Percentiles rank a stretch among this genome's conserved stretches.
Evolutionary conservation across 306 rosid species (phyloP).

Genomic region (Cicer yamashitae): DNA sequence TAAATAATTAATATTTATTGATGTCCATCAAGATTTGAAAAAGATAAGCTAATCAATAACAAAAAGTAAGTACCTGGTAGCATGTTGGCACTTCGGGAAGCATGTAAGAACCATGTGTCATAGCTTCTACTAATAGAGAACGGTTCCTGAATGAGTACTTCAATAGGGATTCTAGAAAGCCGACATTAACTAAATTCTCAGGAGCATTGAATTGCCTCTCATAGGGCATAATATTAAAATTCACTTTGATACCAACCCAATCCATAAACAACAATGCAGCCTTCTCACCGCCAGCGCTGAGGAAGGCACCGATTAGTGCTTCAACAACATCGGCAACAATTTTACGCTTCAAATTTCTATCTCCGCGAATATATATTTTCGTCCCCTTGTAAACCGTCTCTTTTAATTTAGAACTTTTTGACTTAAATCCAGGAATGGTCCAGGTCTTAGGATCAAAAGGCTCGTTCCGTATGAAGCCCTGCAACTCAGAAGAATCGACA

Average conservation of each 20-base stretch:
- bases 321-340: slow-evolving; percentile 86
- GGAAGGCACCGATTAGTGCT: slow-evolving; percentile 90
- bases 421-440: slow-evolving; percentile 69
- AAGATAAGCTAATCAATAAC: background rate
- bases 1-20: slow-evolving; percentile 10
- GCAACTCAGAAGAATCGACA: slow-evolving; percentile 41
- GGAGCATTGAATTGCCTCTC: slow-evolving; percentile 52
- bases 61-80: slow-evolving; percentile 69
- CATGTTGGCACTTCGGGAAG: slow-evolving; percentile 81
- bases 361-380: slow-evolving; percentile 51
- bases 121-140: slow-evolving; percentile 78
- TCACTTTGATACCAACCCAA: slow-evolving; percentile 74
- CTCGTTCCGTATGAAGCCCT: slow-evolving; percentile 81
- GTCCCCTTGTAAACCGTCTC: slow-evolving; percentile 40
- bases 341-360: slow-evolving; percentile 61
- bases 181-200: slow-evolving; percentile 57
- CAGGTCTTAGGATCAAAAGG: slow-evolving; percentile 71
- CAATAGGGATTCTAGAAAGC: slow-evolving; percentile 55
- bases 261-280: slow-evolving; percentile 72
- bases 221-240: slow-evolving; percentile 51
- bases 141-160: slow-evolving; percentile 67
- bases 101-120: slow-evolving; percentile 96
- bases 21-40: slow-evolving; percentile 3
- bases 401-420: slow-evolving; percentile 34
- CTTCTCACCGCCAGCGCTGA: slow-evolving; percentile 74